Conservation (phyloP, 2,329 filamentous ascomycete species). For the Stemphylium beticola region DNA sequence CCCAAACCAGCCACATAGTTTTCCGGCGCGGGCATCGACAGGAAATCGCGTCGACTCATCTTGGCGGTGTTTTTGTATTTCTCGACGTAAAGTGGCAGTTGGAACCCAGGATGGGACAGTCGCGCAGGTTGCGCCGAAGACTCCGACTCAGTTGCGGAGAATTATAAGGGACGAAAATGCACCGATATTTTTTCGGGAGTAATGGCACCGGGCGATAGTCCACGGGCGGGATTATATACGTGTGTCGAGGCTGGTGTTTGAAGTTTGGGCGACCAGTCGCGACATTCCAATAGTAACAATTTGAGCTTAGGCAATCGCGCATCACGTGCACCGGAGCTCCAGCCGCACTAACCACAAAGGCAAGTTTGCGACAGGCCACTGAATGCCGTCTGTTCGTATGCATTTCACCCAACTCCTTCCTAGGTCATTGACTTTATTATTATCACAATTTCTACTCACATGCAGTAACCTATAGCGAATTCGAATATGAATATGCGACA, state of each 20-base stretch:
- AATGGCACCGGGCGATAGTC: background rate
- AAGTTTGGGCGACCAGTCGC: slow-evolving; percentile 8
- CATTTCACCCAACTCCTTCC: background rate
- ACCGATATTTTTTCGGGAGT: too few relatives aligned
- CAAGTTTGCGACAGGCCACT: slow-evolving; percentile 24
- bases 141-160: background rate
- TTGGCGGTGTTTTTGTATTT: slow-evolving; percentile 22
- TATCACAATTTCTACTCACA: too few relatives aligned
- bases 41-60: slow-evolving; percentile 80
- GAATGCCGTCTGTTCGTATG: background rate
- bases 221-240: background rate
- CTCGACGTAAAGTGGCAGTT: background rate
- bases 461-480: too few relatives aligned
- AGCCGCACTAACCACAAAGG: slow-evolving; percentile 26
- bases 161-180: background rate
- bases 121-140: background rate
- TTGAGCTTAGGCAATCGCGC: slow-evolving; percentile 19
- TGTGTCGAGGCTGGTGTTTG: background rate
- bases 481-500: too few relatives aligned
- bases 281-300: slow-evolving; percentile 16
- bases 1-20: slow-evolving; percentile 89
- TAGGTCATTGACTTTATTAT: too few relatives aligned
- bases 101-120: background rate
- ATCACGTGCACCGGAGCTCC: slow-evolving; percentile 24
- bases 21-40: slow-evolving; percentile 74